Evolutionary conservation across 176 grass and related monocot species (phyloP).

Genomic region (Ampelocalamus luodianensis): DNA sequence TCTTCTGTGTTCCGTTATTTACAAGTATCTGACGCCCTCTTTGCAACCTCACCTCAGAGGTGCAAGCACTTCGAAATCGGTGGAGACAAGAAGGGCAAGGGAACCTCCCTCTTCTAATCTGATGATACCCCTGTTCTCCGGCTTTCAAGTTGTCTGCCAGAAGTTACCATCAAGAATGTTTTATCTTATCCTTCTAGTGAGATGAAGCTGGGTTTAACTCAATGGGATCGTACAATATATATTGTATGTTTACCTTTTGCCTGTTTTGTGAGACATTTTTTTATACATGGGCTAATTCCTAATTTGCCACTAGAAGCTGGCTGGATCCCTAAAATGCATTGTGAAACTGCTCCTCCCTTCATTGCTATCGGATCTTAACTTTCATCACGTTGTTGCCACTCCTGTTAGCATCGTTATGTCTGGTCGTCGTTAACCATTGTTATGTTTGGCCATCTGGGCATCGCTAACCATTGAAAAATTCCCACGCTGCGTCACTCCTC

Average conservation of each 20-base stretch:
- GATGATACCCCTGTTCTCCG: background rate
- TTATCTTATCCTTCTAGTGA: background rate
- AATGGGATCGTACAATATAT: background rate
- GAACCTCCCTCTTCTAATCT: constrained; percentile 66
- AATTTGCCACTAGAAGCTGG: too few species aligned
- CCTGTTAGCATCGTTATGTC: too few species aligned
- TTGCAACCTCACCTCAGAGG: constrained; percentile 39
- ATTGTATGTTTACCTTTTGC: background rate
- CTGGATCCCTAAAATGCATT: too few species aligned
- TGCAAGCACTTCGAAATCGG: constrained; percentile 79
- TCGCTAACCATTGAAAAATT: too few species aligned
- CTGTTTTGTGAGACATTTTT: background rate
- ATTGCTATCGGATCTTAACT: too few species aligned
- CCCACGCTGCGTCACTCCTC: too few species aligned
- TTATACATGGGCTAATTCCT: too few species aligned
- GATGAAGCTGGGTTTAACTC: background rate
- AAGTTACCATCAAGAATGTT: constrained; percentile 14
- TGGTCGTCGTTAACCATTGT: too few species aligned
- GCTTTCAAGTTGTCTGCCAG: background rate
- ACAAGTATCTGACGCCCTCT: background rate
- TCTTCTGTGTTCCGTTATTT: background rate
- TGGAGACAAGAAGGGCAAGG: constrained; percentile 81
- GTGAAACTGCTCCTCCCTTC: too few species aligned
- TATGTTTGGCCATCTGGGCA: too few species aligned
- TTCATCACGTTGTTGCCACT: too few species aligned